These are phyloP conservation scores for Hyphopichia wangnamkhiaoensis DNA, from an alignment of 1,139 yeast species.

Conservation along the genomic window DNA sequence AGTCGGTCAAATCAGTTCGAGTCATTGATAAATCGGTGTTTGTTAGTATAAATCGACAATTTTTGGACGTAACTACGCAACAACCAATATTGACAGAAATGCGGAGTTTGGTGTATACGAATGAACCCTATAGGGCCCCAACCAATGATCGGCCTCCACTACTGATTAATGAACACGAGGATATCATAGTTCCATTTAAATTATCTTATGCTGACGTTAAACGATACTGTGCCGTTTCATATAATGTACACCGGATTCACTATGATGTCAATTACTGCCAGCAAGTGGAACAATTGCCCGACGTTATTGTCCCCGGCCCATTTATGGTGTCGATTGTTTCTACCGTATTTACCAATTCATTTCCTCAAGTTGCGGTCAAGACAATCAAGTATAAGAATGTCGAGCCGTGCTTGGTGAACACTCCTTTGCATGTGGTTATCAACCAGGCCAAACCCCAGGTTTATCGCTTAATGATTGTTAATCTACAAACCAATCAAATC, in stretches of 20 bases:
- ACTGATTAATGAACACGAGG: conserved; percentile 1
- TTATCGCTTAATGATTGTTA: conserved; percentile 1
- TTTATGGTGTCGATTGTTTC: conserved; percentile 61
- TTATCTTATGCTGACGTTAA: conserved; percentile 5
- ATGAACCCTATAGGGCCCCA: conserved; percentile 18
- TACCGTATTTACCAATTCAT: conserved; percentile 41
- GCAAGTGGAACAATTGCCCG: conserved; percentile 58
- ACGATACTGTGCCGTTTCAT: conserved; percentile 71
- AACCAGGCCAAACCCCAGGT: neutral
- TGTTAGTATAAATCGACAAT: conserved; percentile 46
- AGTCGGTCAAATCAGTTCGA: conserved; percentile 39
- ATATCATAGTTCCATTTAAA: conserved; percentile 6
- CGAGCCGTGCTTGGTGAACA: conserved; percentile 45
- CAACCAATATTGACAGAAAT: conserved; percentile 22
- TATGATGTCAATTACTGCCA: conserved; percentile 58
- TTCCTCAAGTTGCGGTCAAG: conserved; percentile 12
- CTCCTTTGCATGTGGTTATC: neutral
- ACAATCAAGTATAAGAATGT: conserved; percentile 49
- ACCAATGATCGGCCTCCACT: conserved; percentile 10
- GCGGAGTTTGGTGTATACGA: conserved; percentile 40
- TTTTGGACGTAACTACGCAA: conserved; percentile 14
- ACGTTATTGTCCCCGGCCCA: conserved; percentile 80
- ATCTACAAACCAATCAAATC: neutral
- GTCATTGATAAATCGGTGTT: conserved; percentile 36
- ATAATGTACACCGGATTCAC: conserved; percentile 84